Evolutionary conservation across 78 protist genomes (phyloP).

Genomic region (Bodo saltans): DNA sequence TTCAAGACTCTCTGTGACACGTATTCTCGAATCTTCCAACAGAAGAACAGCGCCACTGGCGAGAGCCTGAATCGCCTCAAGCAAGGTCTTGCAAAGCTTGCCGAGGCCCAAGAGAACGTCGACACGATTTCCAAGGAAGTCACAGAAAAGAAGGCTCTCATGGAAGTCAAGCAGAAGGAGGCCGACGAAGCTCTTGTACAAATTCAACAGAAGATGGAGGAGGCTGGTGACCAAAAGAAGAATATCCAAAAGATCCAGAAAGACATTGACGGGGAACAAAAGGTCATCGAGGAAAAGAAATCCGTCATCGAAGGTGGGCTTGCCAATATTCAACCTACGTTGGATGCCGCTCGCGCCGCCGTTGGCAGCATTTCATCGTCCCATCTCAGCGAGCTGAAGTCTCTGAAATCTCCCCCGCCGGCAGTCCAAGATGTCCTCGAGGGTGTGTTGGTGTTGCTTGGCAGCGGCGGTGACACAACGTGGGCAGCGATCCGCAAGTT

Average conservation of each 20-base stretch:
- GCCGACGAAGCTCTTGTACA: conserved; percentile 62
- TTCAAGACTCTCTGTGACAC: conserved; percentile 25
- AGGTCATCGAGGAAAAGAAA: background rate
- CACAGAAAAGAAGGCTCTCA: conserved; percentile 25
- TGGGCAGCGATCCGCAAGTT: conserved; percentile 73
- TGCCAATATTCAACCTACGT: conserved; percentile 52
- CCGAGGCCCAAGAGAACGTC: conserved; percentile 55
- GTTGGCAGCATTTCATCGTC: conserved; percentile 46
- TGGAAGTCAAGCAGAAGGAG: conserved; percentile 51
- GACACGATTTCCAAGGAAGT: conserved; percentile 57
- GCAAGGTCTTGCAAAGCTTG: conserved; percentile 53
- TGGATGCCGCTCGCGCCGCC: conserved; percentile 63
- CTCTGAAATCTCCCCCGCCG: conserved; percentile 60
- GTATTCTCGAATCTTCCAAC: conserved; percentile 2
- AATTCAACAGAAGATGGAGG: conserved; percentile 55
- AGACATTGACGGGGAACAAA: conserved; percentile 40
- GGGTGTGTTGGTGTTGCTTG: conserved; percentile 63
- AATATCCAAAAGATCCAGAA: conserved; percentile 42
- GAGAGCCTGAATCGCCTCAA: background rate
- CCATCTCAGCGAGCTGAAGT: conserved; percentile 61
- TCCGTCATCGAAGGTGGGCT: conserved; percentile 53
- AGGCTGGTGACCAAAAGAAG: conserved; percentile 27
- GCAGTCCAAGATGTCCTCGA: conserved; percentile 45
- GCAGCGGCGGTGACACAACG: conserved; percentile 64
- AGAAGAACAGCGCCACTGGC: background rate